phyloP scores from a whole-genome alignment of 139 green algal species.

The Asterochloris erici region DNA sequence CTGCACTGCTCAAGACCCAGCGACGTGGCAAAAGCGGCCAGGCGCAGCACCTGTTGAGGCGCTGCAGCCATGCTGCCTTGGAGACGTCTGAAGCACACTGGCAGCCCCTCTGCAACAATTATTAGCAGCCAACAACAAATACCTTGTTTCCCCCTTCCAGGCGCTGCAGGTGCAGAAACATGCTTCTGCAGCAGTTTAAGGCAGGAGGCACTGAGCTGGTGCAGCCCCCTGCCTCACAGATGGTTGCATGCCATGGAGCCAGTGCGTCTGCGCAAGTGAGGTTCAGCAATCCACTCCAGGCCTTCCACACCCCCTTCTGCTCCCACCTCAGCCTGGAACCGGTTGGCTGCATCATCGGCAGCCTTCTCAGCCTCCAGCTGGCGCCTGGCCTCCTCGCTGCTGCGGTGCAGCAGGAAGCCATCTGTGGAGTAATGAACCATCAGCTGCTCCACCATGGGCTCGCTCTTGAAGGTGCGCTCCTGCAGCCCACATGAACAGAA shows the following conservation, averaged over 20 bases:
- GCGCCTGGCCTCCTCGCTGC: slow-evolving; percentile 67
- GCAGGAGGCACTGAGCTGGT: neutral
- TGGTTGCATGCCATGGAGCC: neutral
- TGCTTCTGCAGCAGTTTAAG: too few relatives aligned
- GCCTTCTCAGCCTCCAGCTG: slow-evolving; percentile 72
- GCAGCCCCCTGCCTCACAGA: neutral
- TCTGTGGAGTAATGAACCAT: slow-evolving; percentile 70
- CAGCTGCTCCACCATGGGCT: slow-evolving; percentile 86
- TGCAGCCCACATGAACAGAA: neutral
- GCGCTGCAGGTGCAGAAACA: too few relatives aligned
- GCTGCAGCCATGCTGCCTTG: too few relatives aligned
- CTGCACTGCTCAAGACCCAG: too few relatives aligned
- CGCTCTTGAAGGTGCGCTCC: slow-evolving; percentile 56
- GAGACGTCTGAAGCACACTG: too few relatives aligned
- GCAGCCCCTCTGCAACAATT: too few relatives aligned
- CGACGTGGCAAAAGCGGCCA: too few relatives aligned
- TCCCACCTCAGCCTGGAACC: slow-evolving; percentile 9
- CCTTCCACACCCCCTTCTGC: too few relatives aligned
- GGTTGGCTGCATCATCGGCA: slow-evolving; percentile 50
- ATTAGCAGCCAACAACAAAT: too few relatives aligned
- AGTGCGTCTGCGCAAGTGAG: neutral
- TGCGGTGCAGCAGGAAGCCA: slow-evolving; percentile 79
- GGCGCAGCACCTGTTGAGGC: too few relatives aligned
- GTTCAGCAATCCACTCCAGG: neutral
- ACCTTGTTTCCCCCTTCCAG: too few relatives aligned